A percentile compares a stretch with the other conserved stretches of the same genome.
Evolutionary conservation across 2,329 filamentous ascomycete genomes (phyloP).

Genomic region (Penicillium sumatraense): DNA sequence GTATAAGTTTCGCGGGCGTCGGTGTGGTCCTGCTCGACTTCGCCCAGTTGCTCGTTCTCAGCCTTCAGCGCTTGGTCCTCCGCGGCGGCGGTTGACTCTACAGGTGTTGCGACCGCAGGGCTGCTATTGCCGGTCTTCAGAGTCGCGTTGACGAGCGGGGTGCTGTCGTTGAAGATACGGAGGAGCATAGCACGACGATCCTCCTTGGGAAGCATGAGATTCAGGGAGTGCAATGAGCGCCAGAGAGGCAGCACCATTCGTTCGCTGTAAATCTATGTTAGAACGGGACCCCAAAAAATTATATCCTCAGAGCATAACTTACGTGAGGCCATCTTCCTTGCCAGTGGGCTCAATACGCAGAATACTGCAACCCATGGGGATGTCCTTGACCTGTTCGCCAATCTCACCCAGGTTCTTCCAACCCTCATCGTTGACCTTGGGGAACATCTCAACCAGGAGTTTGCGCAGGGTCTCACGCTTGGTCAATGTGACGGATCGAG

Average conservation of each 20-base stretch:
- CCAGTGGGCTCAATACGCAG: conserved; percentile 79
- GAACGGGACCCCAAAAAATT: neutral
- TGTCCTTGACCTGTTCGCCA: conserved; percentile 76
- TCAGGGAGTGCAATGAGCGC: conserved; percentile 89
- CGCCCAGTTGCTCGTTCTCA: conserved; percentile 44
- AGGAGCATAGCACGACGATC: conserved; percentile 91
- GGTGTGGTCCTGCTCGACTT: conserved; percentile 47
- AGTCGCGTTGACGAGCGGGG: conserved; percentile 72
- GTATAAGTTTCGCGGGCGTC: conserved; percentile 49
- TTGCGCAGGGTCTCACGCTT: conserved; percentile 79
- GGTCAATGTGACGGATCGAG: conserved; percentile 73
- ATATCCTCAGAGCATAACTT: conserved; percentile 25
- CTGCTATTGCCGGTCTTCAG: conserved; percentile 31
- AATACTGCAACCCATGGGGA: conserved; percentile 91
- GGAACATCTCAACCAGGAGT: conserved; percentile 95
- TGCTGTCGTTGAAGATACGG: conserved; percentile 86
- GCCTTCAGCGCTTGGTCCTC: conserved; percentile 44
- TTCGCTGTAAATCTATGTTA: conserved; percentile 57
- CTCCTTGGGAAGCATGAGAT: conserved; percentile 98
- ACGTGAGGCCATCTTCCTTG: conserved; percentile 61
- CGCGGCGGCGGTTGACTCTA: conserved; percentile 27
- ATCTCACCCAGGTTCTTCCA: conserved; percentile 84
- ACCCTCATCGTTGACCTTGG: conserved; percentile 75
- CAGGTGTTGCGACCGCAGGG: conserved; percentile 9
- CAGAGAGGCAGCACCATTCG: conserved; percentile 88